Evolutionary conservation across 495 filamentous ascomycete species (phyloP).

Genomic region (Podospora pseudoanserina): DNA sequence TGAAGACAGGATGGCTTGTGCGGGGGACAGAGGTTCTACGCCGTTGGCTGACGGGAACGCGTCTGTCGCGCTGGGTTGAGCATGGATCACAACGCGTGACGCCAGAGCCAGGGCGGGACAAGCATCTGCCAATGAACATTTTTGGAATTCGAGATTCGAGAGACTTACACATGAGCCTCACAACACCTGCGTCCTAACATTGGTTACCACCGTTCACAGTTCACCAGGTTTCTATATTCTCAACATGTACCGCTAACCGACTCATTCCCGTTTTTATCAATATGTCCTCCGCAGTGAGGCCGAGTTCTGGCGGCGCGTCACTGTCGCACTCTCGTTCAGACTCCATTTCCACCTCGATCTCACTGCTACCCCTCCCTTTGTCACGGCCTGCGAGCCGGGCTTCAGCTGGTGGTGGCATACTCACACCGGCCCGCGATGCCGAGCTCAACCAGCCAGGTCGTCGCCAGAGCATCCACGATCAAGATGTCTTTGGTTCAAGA

Average conservation of each 20-base stretch:
- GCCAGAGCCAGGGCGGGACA: conserved; percentile 12
- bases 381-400: conserved; percentile 9
- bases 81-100: conserved; percentile 14
- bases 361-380: conserved; percentile 15
- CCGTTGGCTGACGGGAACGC: not conserved
- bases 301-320: conserved; percentile 30
- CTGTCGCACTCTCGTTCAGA: conserved; percentile 11
- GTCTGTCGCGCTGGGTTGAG: conserved; percentile 1
- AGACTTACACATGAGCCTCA: not conserved
- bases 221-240: not conserved
- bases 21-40: not conserved
- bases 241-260: conserved; percentile 24
- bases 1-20: not conserved
- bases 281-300: conserved; percentile 36
- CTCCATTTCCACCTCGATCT: conserved; percentile 7
- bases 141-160: not conserved
- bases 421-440: conserved; percentile 9
- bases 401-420: conserved; percentile 9
- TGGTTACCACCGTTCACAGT: not conserved
- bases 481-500: conserved; percentile 14
- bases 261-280: conserved; percentile 19
- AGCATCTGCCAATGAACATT: conserved; percentile 4
- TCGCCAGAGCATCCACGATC: conserved; percentile 9
- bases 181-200: not conserved
- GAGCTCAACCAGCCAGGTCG: conserved; percentile 12